phyloP scores from a whole-genome alignment of 2,329 filamentous ascomycete genomes.

The Elsinoe perseae region DNA sequence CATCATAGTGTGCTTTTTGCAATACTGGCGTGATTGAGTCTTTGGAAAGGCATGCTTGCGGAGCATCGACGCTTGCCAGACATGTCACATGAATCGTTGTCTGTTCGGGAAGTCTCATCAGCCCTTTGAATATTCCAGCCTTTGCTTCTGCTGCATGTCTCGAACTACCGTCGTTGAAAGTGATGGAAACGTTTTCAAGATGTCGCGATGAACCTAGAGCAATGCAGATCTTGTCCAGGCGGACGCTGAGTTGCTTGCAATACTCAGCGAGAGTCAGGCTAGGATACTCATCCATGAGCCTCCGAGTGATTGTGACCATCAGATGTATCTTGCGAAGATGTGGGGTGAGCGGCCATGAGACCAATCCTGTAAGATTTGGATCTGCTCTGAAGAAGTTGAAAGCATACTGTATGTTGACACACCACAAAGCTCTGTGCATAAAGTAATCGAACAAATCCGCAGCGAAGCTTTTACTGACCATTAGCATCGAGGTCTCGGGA shows the following conservation, averaged over 20 bases:
- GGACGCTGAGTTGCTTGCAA: conserved; percentile 26
- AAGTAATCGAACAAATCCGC: conserved; percentile 28
- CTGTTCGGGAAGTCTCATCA: not conserved
- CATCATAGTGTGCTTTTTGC: not conserved
- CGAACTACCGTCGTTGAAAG: conserved; percentile 25
- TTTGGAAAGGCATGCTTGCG: not conserved
- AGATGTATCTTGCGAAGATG: conserved; percentile 28
- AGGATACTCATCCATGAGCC: conserved; percentile 28
- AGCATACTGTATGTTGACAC: conserved; percentile 30
- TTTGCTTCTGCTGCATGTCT: not conserved
- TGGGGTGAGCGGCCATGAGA: conserved; percentile 20
- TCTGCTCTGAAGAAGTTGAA: conserved; percentile 33
- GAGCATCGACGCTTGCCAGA: not conserved
- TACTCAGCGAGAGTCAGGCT: conserved; percentile 26
- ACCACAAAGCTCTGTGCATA: conserved; percentile 28
- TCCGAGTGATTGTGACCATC: conserved; percentile 29
- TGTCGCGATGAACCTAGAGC: conserved; percentile 23
- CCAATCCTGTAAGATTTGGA: conserved; percentile 26
- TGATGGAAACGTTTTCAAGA: conserved; percentile 24
- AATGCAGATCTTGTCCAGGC: conserved; percentile 25
- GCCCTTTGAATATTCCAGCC: not conserved
- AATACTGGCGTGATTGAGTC: not conserved
- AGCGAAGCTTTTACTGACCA: conserved; percentile 24
- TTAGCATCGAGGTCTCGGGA: conserved; percentile 23
- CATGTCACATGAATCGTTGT: not conserved